These are phyloP conservation scores for Apiotrichum brassicae DNA, from an alignment of 1,284 basidiomycete genomes.

Conservation along the genomic window DNA sequence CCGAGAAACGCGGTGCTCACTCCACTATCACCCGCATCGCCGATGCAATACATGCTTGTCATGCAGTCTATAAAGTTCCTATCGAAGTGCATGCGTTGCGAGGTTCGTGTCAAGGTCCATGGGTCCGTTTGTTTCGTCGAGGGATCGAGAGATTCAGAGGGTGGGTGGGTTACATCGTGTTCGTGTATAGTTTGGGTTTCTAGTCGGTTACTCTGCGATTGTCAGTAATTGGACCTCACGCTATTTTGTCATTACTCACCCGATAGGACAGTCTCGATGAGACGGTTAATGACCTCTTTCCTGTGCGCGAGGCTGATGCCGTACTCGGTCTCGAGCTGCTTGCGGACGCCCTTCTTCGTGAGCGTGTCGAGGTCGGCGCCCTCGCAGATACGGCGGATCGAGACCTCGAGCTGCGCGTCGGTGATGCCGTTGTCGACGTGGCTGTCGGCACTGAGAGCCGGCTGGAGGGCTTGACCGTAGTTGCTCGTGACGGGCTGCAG, in stretches of 20 bases:
- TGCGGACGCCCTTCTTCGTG: conserved; percentile 81
- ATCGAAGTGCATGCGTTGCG: neutral
- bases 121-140: neutral
- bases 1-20: no score
- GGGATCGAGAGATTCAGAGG: neutral
- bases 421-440: conserved; percentile 47
- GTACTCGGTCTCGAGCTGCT: conserved; percentile 70
- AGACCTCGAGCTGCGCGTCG: conserved; percentile 64
- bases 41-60: conserved; percentile 1
- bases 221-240: neutral
- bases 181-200: neutral
- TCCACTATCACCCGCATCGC: neutral
- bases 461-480: conserved; percentile 1
- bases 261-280: conserved; percentile 44
- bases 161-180: neutral
- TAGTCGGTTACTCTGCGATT: neutral
- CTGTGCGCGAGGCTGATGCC: conserved; percentile 48
- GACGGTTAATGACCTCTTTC: conserved; percentile 48
- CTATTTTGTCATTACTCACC: conserved; percentile 9
- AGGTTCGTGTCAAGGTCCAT: conserved; percentile 4
- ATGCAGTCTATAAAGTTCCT: conserved; percentile 2
- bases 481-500: conserved; percentile 17
- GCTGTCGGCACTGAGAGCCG: neutral
- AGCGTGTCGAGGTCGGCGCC: conserved; percentile 76
- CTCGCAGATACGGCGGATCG: conserved; percentile 64